Percentiles rank a stretch among this genome's conserved stretches.
These are phyloP conservation scores for Fraxinus paxiana DNA, from an alignment of 305 asterid genomes.

Conservation along the genomic window DNA sequence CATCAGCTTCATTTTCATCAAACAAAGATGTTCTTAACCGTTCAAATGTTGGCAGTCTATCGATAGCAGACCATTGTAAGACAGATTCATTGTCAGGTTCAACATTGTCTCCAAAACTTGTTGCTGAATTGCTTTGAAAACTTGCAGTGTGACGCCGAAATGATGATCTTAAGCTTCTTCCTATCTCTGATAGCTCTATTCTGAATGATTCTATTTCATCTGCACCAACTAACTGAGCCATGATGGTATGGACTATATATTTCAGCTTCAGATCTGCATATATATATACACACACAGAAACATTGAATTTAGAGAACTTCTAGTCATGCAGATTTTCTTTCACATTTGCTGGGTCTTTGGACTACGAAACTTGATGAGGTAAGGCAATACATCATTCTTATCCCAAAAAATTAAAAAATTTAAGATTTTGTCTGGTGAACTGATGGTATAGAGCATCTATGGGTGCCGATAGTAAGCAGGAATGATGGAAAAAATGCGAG, in stretches of 20 bases:
- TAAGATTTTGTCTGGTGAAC: neutral
- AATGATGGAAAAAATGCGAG: neutral
- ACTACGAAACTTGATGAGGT: conserved; percentile 19
- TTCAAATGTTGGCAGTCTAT: conserved; percentile 43
- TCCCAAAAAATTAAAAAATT: neutral
- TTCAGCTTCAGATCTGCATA: neutral
- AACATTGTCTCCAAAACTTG: conserved; percentile 26
- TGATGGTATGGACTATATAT: neutral
- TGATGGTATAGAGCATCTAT: neutral
- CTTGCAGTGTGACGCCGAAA: conserved; percentile 33
- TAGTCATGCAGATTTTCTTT: neutral
- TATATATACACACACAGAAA: neutral
- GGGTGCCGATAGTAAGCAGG: neutral
- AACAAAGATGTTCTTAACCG: conserved; percentile 40
- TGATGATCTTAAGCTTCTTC: conserved; percentile 53
- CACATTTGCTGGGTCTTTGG: neutral
- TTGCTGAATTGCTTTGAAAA: conserved; percentile 38
- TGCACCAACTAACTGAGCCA: conserved; percentile 50
- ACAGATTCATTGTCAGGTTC: conserved; percentile 33
- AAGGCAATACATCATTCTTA: conserved; percentile 27
- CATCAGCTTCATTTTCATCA: conserved; percentile 22
- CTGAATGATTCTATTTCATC: conserved; percentile 54
- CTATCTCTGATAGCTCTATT: conserved; percentile 42
- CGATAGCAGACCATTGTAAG: conserved; percentile 44
- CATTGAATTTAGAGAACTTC: neutral